Base-by-base conservation (phyloP, 352 stramenopile species). In the Pythium periplocum region DNA sequence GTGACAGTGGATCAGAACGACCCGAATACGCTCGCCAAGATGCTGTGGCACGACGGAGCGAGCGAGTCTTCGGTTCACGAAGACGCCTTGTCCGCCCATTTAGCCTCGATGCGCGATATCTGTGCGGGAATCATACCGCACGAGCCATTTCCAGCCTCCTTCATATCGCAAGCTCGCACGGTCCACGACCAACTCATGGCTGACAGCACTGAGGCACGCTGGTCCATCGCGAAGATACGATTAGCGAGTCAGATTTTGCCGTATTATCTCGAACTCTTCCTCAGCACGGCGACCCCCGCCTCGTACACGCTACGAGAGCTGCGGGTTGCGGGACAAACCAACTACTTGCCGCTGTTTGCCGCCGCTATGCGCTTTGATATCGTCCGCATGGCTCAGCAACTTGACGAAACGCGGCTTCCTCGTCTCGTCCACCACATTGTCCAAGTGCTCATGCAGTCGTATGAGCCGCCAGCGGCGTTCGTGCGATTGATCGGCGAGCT, bases 401-500 rank as follows among this genome's bases (percentile, higher is more conserved):
- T 64, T n/a, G 68, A 79, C 45, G 75, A 76, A 48, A 54, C 67
- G 7, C 66, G 64, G 26, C 44, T 75, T 26, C 66, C 57, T 46
- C 69, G 69, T 2, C 52, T 79, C 33, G 58, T 62, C 1, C 75
- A 83, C 36, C 73, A 85, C 17, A 41, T 83, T 33, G 69, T 79
- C 31, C 77, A 84, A 39, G 48, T 82, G 10, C 54, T 83, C 35
- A 57, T 65, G 17, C 48, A 81, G 51, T 66, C 61, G 6, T 57
- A 64, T 17, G 59, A 58, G 26, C 49, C 83, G 2, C 74, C 77
- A 3, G 37, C 53, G 3, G 62, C 62, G 36, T 57, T 83, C 8
- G 62, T 79, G 1, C 61, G 72, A 12, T 46, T 84, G 2, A 57
- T 85, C 41, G 64, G 71, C 6, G 73, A 81, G 45, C 52, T 87